These are phyloP conservation scores for Echinosophora koreensis DNA, from an alignment of 306 rosid species.

Conservation along the genomic window DNA sequence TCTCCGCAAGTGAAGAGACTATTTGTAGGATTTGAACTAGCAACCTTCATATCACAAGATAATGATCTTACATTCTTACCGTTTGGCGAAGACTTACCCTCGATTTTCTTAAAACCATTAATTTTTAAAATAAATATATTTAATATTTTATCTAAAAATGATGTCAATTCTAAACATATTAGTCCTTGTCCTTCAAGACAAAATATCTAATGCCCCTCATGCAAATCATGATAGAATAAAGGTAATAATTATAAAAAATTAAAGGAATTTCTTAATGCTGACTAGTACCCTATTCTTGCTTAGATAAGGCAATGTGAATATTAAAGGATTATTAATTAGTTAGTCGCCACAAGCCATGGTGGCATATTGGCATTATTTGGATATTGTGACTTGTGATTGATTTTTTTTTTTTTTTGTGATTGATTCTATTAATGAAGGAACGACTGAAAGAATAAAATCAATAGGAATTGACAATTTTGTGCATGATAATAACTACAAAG, in stretches of 20 bases:
- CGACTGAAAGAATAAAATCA: conserved; percentile 11
- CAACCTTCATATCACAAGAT: no score
- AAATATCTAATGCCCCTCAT: conserved; percentile 29
- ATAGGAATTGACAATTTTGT: not conserved
- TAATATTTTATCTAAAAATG: not conserved
- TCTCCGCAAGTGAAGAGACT: no score
- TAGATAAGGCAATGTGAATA: not conserved
- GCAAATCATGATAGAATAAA: not conserved
- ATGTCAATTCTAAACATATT: not conserved
- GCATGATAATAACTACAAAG: not conserved
- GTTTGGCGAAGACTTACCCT: no score
- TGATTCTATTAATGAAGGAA: not conserved
- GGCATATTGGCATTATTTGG: not conserved
- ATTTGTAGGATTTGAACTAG: no score
- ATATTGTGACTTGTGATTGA: not conserved
- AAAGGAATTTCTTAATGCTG: not conserved
- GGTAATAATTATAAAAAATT: not conserved
- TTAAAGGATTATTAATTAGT: not conserved
- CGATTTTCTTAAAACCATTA: not conserved
- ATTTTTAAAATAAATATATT: not conserved
- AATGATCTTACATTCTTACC: no score
- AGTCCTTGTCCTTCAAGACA: not conserved
- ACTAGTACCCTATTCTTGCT: not conserved
- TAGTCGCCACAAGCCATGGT: not conserved
- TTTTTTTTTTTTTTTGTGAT: not conserved